Base-by-base conservation (phyloP, 1,284 basidiomycete species). In the Ganoderma leucocontextum region DNA sequence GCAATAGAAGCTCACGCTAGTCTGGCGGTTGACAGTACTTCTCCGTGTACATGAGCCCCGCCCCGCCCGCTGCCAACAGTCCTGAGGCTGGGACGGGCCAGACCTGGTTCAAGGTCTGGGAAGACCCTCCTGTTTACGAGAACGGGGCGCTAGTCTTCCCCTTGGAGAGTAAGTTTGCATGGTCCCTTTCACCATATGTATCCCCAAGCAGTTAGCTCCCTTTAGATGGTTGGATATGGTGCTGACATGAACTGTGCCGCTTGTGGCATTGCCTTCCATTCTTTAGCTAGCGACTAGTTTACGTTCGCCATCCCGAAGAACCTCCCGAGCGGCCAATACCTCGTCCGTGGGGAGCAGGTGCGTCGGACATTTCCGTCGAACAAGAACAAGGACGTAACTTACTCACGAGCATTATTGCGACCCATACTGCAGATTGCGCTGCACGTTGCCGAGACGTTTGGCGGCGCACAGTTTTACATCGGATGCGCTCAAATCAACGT, bases 31-130 rank as follows among this genome's bases (percentile, higher is more conserved):
- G 19, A 42, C 59, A 82, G 79, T 82, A 82, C 66, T 79, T 81
- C 68, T 79, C 80, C 36, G 82, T 81, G 9, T 84, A 84, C 70
- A 80, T 85, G 82, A 78, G 78, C 25, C 71, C 78, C 8, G 84
- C 83, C 4, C 73, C 72, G 17, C 82, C 81, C 39, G 80, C 82
- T 15, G 82, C 83, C 53, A 83, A 83, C 74, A 83, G 82, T 33
- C 77, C 77, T 57, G 74, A 71, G 38, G 84, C 82, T 25, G 83
- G 81, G 4, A 77, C 80, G 1, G 82, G 81, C 12, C 75, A 79
- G 58, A 84, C 82, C 8, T 85, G 84, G 84, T 85, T 84, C 79
- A 85, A 85, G 76, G 80, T 85, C 58, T 83, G 81, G 81, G 81
- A 85, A 71, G 77, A 80, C 72, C 67, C 79, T 1, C 82, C 83